These are phyloP conservation scores for Cladosporium sp. DNA, from an alignment of 2,329 filamentous ascomycete genomes.

Conservation along the genomic window DNA sequence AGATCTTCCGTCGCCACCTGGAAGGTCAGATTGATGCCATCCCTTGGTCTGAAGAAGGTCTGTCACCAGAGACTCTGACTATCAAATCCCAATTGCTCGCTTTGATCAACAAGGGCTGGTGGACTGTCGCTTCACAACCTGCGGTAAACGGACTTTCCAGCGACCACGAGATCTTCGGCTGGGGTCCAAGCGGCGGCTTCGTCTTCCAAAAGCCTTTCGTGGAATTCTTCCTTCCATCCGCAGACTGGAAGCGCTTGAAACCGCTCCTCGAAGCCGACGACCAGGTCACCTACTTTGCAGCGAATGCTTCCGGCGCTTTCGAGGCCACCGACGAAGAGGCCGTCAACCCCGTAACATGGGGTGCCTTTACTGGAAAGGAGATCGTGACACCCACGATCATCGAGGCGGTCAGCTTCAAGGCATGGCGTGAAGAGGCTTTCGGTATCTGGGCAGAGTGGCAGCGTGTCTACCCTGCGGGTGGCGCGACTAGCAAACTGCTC, in stretches of 20 bases:
- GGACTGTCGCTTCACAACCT: conserved; percentile 93
- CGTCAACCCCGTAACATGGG: conserved; percentile 96
- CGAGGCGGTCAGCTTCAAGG: conserved; percentile 87
- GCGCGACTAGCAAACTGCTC: conserved; percentile 67
- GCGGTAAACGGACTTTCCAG: conserved; percentile 83
- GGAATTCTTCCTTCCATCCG: conserved; percentile 80
- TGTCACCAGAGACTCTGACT: conserved; percentile 75
- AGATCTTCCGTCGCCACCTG: conserved; percentile 76
- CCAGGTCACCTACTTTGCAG: conserved; percentile 81
- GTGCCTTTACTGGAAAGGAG: conserved; percentile 89
- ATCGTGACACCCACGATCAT: conserved; percentile 96
- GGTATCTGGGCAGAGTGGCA: conserved; percentile 95
- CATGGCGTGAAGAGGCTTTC: conserved; percentile 95
- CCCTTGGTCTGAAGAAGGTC: conserved; percentile 89
- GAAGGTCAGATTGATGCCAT: conserved; percentile 74
- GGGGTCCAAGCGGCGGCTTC: conserved; percentile 88
- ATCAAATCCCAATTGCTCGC: conserved; percentile 72
- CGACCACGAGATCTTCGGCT: conserved; percentile 76
- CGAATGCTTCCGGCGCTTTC: conserved; percentile 74
- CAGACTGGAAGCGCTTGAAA: conserved; percentile 67
- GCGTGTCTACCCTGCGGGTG: conserved; percentile 73
- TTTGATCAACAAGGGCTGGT: conserved; percentile 83
- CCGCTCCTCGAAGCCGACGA: conserved; percentile 62
- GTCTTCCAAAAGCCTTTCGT: conserved; percentile 98
- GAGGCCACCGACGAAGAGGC: conserved; percentile 60